Base-by-base conservation (phyloP, 805 yeast genomes). In the Ogataea nakhonphanomensis region DNA sequence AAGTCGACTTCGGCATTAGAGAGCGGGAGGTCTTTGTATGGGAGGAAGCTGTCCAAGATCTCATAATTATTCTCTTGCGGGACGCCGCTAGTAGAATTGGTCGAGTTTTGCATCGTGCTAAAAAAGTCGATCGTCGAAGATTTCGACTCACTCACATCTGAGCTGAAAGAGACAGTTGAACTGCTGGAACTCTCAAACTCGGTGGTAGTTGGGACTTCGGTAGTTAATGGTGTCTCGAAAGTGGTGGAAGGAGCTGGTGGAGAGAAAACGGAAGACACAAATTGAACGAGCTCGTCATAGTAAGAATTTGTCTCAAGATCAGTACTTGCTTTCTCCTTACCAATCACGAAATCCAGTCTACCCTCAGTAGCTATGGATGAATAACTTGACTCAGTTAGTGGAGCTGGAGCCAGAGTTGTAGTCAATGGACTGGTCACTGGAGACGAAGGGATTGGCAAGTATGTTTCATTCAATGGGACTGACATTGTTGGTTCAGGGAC, bases 21-120 rank as follows among this genome's bases (percentile, higher is more conserved):
- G 10, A 43, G 37, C 6, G 61, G 61, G 31, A 57, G 45, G 35
- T 52, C 39, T 14, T 42, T 45, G 44, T 53, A 54, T 7, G 53
- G 52, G 35, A 46, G 49, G 34, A 50, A 51, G 3, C 46, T 50
- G 20, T 28, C 38, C 10, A 37, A 22, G 22, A 35, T 29, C 5
- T 28, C 41, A 23, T 36, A 28, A 2, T 25, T 10, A 4, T 34
- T 39, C 22, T 30, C 47, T 25, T 9, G 15, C 26, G 25, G 22
- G 21, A 20, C 23, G 34, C 39, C 41, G 24, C 32, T 41, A 17
- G 28, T 33, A 10, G 35, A 29, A 21, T 36, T 41, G 31, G 46
- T 35, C 41, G 35, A 30, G 28, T 31, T 35, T 29, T 15, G 31
- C 17, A 21, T 29, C 31, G 31, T 8, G 21, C 17, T 29, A 17